Evolutionary conservation across 1,139 yeast genomes (phyloP), one percentile per base, ranked within the genome.

Genomic region (Geotrichum macrosporum): DNA sequence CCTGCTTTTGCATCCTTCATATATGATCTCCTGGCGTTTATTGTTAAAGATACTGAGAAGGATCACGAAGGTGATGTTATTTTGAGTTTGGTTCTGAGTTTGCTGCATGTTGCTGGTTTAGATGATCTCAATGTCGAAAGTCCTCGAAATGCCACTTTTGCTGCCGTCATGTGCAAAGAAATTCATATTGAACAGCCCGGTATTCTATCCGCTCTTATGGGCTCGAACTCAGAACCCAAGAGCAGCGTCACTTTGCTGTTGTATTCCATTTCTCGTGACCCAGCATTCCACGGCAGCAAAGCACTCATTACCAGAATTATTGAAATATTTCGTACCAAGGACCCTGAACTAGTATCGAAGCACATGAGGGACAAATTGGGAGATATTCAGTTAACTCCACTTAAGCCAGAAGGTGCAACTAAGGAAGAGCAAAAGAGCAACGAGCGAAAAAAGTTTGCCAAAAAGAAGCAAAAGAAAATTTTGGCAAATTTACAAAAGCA

Each of bases 401-500:
- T 19, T 10, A 33, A 43, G 10, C 40, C 18, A n/a, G 43, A 40
- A 35, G 48, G 26, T 13, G 47, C 20, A 32, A 48, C 40, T 33
- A 49, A 42, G 29, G 46, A 46, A 15, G 54, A 47, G 34, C 40
- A 44, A 16, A 50, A 43, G 27, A 44, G 26, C 24, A 42, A 52
- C 53, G 3, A 50, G 46, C 8, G 54, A 10, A 46, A 43, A 37
- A 35, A 51, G 24, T 35, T 78, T 24, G 97, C 96, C 0, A 75
- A 78, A 57, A 81, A 77, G 48, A 76, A 94, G 54, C 86, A 82
- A 58, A 77, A 76, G 6, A 84, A 80, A 57, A 73, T 89, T 38
- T 65, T 89, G 75, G 87, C 81, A 1, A 87, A 83, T 54, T 79
- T 92, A 65, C 58, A 55, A 38, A 80, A 77, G 55, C 95, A 87